Evolutionary conservation across 192 early-diverging fungal species (phyloP).

Genomic region (Backusella liffmaniae): DNA sequence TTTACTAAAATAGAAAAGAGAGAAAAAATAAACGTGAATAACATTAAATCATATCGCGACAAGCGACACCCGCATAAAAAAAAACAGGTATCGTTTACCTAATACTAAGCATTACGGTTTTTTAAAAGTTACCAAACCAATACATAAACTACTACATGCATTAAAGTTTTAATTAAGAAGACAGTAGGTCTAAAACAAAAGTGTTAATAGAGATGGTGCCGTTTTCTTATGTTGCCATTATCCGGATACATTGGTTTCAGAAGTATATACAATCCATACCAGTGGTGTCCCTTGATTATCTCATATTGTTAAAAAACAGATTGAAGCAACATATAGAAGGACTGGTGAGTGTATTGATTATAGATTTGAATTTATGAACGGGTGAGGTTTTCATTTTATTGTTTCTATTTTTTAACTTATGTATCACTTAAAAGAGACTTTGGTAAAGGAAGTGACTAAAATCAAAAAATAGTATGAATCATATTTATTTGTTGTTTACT

Average conservation of each 20-base stretch:
- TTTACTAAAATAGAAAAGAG: not conserved
- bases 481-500: slow-evolving; percentile 68
- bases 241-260: slow-evolving; percentile 43
- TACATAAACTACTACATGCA: not conserved
- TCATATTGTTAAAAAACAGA: slow-evolving; percentile 64
- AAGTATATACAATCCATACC: slow-evolving; percentile 63
- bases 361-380: too few relatives aligned
- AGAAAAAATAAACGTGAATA: not conserved
- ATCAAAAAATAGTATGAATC: slow-evolving; percentile 54
- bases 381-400: slow-evolving; percentile 23
- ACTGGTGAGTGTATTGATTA: slow-evolving; percentile 12
- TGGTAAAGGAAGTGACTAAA: slow-evolving; percentile 55
- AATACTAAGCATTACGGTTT: not conserved
- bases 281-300: slow-evolving; percentile 79
- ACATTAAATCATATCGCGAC: not conserved
- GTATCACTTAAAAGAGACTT: slow-evolving; percentile 39
- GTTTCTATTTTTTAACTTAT: not conserved
- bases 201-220: not conserved
- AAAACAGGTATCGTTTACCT: not conserved
- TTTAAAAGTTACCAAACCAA: not conserved
- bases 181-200: slow-evolving; percentile 33
- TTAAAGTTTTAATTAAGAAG: slow-evolving; percentile 53
- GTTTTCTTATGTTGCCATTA: not conserved
- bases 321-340: slow-evolving; percentile 66
- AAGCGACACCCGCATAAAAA: not conserved